These are phyloP conservation scores for Loxodes magnus DNA, from an alignment of 73 alveolate species.

Conservation along the genomic window DNA sequence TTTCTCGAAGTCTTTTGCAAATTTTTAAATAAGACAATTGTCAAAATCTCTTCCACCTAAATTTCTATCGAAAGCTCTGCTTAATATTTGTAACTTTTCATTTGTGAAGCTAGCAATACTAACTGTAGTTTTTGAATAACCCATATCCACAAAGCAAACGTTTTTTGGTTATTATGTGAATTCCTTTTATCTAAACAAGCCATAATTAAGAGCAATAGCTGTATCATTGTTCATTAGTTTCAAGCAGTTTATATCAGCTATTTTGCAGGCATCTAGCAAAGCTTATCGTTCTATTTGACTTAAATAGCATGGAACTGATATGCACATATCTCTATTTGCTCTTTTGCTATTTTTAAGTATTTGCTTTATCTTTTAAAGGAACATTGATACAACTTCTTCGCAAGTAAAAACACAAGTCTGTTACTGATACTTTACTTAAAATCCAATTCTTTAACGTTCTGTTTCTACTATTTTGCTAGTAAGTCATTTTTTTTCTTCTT, in stretches of 20 bases:
- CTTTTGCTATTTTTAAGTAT: slow-evolving; percentile 14
- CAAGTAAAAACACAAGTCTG: slow-evolving; percentile 22
- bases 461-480: slow-evolving; percentile 17
- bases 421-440: slow-evolving; percentile 28
- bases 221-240: slow-evolving; percentile 66
- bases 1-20: slow-evolving; percentile 51
- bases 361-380: slow-evolving; percentile 26
- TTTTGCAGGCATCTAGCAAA: slow-evolving; percentile 54
- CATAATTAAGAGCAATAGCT: slow-evolving; percentile 69
- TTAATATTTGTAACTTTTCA: slow-evolving; percentile 50
- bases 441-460: slow-evolving; percentile 19
- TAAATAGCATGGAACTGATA: slow-evolving; percentile 63
- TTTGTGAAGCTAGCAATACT: slow-evolving; percentile 58
- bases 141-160: slow-evolving; percentile 71
- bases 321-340: slow-evolving; percentile 42
- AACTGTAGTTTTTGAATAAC: slow-evolving; percentile 66
- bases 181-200: slow-evolving; percentile 57
- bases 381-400: slow-evolving; percentile 44
- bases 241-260: slow-evolving; percentile 53
- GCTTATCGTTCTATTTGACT: slow-evolving; percentile 71
- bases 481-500: slow-evolving; percentile 32
- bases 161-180: slow-evolving; percentile 56
- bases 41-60: slow-evolving; percentile 78
- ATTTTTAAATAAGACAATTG: slow-evolving; percentile 35
- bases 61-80: slow-evolving; percentile 53